These are phyloP conservation scores for Funneliformis mosseae DNA, from an alignment of 192 early-diverging fungal genomes.

Conservation along the genomic window DNA sequence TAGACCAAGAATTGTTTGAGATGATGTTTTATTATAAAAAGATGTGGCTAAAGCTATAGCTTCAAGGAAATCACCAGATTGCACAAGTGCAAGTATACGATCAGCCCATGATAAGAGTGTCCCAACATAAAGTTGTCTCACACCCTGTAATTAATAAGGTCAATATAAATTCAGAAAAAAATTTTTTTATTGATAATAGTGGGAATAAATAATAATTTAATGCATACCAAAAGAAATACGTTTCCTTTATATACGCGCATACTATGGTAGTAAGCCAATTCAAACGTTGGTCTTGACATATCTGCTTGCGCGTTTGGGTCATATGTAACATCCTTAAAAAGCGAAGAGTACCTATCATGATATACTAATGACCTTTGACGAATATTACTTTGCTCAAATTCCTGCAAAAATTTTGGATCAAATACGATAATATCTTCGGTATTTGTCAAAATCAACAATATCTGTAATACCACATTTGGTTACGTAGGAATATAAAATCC, in stretches of 20 bases:
- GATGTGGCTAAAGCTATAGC: constrained; percentile 58
- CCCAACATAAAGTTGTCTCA: constrained; percentile 56
- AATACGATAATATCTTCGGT: constrained; percentile 63
- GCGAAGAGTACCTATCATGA: constrained; percentile 52
- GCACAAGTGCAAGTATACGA: constrained; percentile 55
- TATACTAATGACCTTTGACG: constrained; percentile 55
- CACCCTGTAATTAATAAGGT: constrained; percentile 42
- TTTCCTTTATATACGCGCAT: constrained; percentile 58
- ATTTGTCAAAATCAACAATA: constrained; percentile 56
- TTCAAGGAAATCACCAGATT: constrained; percentile 60
- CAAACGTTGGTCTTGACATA: constrained; percentile 20
- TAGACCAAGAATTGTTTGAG: constrained; percentile 61
- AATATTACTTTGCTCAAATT: constrained; percentile 52
- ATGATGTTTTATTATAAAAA: constrained; percentile 59
- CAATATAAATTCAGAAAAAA: not conserved
- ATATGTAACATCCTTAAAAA: constrained; percentile 47
- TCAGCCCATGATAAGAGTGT: constrained; percentile 62
- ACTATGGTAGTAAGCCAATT: constrained; percentile 59
- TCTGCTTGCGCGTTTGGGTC: constrained; percentile 22
- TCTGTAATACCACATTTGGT: constrained; percentile 37
- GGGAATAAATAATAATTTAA: not conserved
- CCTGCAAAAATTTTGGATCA: constrained; percentile 55
- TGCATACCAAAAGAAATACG: constrained; percentile 56
- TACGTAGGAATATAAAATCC: not conserved
- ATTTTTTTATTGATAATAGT: not conserved